phyloP scores from a whole-genome alignment of 129 eudicot species.

The Chrysanthemum seticuspe region DNA sequence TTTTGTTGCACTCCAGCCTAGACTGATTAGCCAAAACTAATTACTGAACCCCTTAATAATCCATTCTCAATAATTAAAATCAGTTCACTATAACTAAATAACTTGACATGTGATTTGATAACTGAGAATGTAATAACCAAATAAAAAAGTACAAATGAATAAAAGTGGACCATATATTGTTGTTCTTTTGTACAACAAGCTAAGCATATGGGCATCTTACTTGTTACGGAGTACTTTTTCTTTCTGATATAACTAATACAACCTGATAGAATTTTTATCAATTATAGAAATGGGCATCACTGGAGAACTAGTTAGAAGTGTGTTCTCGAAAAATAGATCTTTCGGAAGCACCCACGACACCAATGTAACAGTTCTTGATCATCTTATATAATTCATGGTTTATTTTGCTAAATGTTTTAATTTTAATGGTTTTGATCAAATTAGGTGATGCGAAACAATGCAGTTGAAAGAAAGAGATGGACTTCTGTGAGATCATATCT shows the following conservation, averaged over 20 bases:
- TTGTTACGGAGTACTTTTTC: not conserved
- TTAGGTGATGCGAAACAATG: constrained; percentile 45
- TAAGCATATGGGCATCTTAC: constrained; percentile 14
- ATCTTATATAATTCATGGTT: constrained; percentile 1
- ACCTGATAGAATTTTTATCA: constrained; percentile 18
- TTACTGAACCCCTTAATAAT: too few relatives aligned
- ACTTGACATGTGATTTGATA: too few relatives aligned
- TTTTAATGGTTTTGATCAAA: not conserved
- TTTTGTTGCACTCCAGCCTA: too few relatives aligned
- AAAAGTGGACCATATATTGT: constrained; percentile 35
- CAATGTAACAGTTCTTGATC: constrained; percentile 35
- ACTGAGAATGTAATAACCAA: not conserved
- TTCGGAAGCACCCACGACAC: constrained; percentile 41
- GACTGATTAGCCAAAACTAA: too few relatives aligned
- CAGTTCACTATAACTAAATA: too few relatives aligned
- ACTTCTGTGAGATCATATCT: constrained; percentile 70
- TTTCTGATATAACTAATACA: constrained; percentile 28
- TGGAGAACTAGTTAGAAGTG: constrained; percentile 74
- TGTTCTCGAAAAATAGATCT: constrained; percentile 62
- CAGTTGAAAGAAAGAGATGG: constrained; percentile 58
- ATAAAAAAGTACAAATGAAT: constrained; percentile 6
- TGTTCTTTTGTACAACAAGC: constrained; percentile 31
- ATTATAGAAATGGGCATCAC: constrained; percentile 67
- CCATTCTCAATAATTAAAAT: too few relatives aligned
- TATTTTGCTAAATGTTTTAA: not conserved